Conservation (phyloP, 75 land plant genomes). For the Adiantum capillusveneris region DNA sequence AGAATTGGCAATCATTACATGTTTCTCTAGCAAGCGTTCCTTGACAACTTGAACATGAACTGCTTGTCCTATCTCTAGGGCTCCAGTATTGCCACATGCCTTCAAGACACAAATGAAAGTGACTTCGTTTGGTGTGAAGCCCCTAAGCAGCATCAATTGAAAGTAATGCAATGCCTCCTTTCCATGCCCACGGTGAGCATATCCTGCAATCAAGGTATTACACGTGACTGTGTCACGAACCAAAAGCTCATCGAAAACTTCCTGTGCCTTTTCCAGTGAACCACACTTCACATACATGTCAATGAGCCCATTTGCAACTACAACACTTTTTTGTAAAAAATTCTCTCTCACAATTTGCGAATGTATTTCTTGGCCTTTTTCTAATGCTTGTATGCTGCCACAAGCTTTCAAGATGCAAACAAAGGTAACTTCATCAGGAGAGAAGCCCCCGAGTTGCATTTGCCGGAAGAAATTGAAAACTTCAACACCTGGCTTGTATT, state of each 20-base stretch:
- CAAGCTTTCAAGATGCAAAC: conserved; percentile 8
- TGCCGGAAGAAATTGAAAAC: conserved; percentile 16
- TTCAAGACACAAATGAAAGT: neutral
- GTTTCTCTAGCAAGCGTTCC: neutral
- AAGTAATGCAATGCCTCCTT: conserved; percentile 1
- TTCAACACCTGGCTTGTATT: neutral
- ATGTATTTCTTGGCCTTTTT: conserved; percentile 12
- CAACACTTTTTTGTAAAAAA: neutral
- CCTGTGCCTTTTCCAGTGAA: neutral
- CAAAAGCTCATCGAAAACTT: conserved; percentile 8
- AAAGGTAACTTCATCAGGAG: conserved; percentile 20
- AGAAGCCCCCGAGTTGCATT: conserved; percentile 23
- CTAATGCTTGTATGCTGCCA: conserved; percentile 5
- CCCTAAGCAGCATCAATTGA: neutral
- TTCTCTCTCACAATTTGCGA: conserved; percentile 3
- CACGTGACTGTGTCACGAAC: conserved; percentile 4
- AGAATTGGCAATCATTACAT: neutral
- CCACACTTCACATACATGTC: conserved; percentile 10
- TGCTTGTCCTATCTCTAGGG: neutral
- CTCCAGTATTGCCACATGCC: conserved; percentile 4
- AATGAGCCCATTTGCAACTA: neutral
- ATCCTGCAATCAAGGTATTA: conserved; percentile 14
- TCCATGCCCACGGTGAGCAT: conserved; percentile 8
- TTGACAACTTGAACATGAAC: conserved; percentile 1
- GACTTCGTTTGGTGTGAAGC: neutral